Percentiles rank a stretch among this genome's conserved stretches.
Evolutionary conservation across 192 early-diverging fungal genomes (phyloP).

Genomic region (Coemansia sp.): DNA sequence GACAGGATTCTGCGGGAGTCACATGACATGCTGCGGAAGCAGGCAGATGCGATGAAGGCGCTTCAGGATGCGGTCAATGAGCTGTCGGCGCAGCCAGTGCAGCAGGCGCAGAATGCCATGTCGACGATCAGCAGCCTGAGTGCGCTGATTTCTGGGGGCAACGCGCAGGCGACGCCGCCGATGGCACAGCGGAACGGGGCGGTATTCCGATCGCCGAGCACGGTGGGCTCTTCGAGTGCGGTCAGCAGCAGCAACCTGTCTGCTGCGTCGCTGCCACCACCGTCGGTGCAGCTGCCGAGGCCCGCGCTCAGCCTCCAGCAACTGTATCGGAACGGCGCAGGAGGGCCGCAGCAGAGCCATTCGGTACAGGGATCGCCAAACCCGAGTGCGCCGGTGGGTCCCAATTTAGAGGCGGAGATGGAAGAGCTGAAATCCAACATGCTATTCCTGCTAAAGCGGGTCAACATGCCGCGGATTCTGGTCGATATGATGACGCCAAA

Average conservation of each 20-base stretch:
- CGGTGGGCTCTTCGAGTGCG: background rate
- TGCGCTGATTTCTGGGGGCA: conserved; percentile 17
- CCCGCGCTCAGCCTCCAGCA: conserved; percentile 6
- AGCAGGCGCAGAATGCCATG: conserved; percentile 26
- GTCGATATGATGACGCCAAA: conserved; percentile 15
- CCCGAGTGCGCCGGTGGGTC: background rate
- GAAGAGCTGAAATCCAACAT: conserved; percentile 36
- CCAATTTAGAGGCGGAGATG: conserved; percentile 20
- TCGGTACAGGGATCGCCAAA: background rate
- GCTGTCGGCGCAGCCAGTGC: conserved; percentile 8
- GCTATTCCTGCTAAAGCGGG: conserved; percentile 30
- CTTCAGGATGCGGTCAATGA: conserved; percentile 26
- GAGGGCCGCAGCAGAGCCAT: background rate
- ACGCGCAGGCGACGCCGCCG: background rate
- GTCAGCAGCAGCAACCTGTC: background rate
- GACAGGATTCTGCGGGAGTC: conserved; percentile 31
- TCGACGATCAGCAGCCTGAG: conserved; percentile 25
- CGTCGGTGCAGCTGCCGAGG: conserved; percentile 5
- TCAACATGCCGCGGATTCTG: conserved; percentile 38
- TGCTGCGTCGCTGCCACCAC: background rate
- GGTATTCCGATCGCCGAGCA: background rate
- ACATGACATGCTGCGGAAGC: conserved; percentile 35
- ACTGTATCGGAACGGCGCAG: conserved; percentile 1
- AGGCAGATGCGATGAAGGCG: conserved; percentile 16
- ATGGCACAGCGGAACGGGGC: background rate